A percentile compares a stretch with the other conserved stretches of the same genome.
phyloP scores from a whole-genome alignment of 495 filamentous ascomycete genomes.

The Saxophila tyrrhenica region DNA sequence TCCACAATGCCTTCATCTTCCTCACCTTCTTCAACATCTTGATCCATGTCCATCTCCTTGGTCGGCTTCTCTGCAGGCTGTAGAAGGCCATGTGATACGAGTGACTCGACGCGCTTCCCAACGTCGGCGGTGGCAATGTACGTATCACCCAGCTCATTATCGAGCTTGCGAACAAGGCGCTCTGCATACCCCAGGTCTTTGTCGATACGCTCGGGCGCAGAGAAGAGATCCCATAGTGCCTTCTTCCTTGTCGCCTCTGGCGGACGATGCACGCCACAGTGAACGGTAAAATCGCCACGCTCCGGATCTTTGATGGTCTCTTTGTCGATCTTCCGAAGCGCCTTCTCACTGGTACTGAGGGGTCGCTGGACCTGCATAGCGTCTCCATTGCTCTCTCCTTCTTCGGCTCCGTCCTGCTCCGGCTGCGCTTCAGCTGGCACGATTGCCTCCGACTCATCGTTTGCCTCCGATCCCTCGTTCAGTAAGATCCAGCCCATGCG shows the following conservation, averaged over 20 bases:
- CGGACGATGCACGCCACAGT: constrained; percentile 90
- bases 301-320: constrained; percentile 90
- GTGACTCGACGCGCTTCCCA: constrained; percentile 72
- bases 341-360: constrained; percentile 54
- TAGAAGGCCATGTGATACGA: constrained; percentile 61
- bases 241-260: constrained; percentile 83
- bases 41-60: constrained; percentile 46
- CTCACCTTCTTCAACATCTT: constrained; percentile 55
- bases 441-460: constrained; percentile 44
- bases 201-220: constrained; percentile 74
- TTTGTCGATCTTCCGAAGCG: constrained; percentile 83
- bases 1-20: constrained; percentile 64
- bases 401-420: constrained; percentile 43
- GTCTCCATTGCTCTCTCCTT: constrained; percentile 28
- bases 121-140: constrained; percentile 65
- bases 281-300: constrained; percentile 90
- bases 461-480: constrained; percentile 61
- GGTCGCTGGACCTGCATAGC: constrained; percentile 13
- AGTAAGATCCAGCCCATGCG: constrained; percentile 98
- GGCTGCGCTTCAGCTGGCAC: constrained; percentile 55
- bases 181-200: constrained; percentile 71
- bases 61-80: constrained; percentile 54
- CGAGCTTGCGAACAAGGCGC: constrained; percentile 65
- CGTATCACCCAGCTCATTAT: constrained; percentile 58
- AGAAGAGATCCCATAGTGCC: constrained; percentile 93